Conservation (phyloP, 83 land plant species). For the Picea mariana region DNA sequence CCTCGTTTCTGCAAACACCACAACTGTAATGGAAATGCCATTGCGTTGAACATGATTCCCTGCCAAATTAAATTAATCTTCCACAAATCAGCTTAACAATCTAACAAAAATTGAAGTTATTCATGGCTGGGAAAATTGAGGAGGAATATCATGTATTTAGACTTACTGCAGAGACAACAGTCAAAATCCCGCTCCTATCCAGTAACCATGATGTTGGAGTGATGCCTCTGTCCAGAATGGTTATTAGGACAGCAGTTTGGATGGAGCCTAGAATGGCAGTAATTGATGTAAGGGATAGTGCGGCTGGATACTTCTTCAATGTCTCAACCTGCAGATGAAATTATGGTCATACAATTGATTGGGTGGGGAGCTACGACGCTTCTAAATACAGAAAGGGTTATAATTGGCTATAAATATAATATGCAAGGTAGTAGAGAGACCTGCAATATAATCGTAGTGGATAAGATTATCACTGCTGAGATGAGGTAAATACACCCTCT, state of each 20-base stretch:
- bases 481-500: background rate
- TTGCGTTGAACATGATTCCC: conserved; percentile 38
- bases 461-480: background rate
- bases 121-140: background rate
- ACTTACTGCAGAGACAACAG: conserved; percentile 16
- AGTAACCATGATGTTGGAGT: conserved; percentile 17
- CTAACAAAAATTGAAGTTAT: background rate
- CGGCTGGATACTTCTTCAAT: conserved; percentile 53
- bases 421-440: background rate
- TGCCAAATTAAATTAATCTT: conserved; percentile 5
- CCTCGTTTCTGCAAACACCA: too few species aligned
- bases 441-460: background rate
- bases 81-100: background rate
- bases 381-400: too few species aligned
- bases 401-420: too few species aligned
- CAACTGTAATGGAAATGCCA: conserved; percentile 20
- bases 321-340: conserved; percentile 33
- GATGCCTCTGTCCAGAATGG: conserved; percentile 23
- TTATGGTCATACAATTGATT: too few species aligned
- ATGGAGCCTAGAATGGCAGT: conserved; percentile 20
- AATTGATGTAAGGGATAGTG: conserved; percentile 43
- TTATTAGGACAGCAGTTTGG: conserved; percentile 7
- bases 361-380: too few species aligned
- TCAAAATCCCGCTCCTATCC: conserved; percentile 14
- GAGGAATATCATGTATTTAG: conserved; percentile 14